Evolutionary conservation across 768 basidiomycete genomes (phyloP).

Genomic region (Lentinula aciculospora): DNA sequence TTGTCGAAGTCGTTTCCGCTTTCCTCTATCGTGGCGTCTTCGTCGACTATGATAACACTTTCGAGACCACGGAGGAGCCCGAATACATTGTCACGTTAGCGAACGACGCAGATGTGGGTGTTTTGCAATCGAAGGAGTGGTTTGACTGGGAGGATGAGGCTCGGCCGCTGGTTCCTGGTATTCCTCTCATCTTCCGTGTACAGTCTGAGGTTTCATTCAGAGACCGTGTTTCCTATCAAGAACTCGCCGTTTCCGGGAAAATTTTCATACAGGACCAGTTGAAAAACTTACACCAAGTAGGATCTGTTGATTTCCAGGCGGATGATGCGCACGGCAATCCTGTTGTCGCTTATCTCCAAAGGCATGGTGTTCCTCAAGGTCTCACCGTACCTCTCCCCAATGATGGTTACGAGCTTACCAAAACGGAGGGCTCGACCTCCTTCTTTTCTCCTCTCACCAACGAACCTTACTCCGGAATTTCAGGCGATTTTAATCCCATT

Average conservation of each 20-base stretch:
- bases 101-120: conserved; percentile 79
- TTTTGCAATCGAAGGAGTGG: conserved; percentile 96
- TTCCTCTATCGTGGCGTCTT: conserved; percentile 98
- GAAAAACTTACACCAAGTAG: conserved; percentile 85
- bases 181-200: conserved; percentile 84
- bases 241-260: conserved; percentile 77
- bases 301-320: conserved; percentile 78
- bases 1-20: conserved; percentile 90
- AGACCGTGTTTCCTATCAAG: conserved; percentile 79
- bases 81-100: conserved; percentile 78
- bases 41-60: conserved; percentile 91
- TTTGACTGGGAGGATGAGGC: conserved; percentile 90
- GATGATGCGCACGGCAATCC: conserved; percentile 92
- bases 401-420: conserved; percentile 83
- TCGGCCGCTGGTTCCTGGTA: conserved; percentile 72
- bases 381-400: conserved; percentile 71
- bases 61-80: conserved; percentile 86
- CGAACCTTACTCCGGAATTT: conserved; percentile 92
- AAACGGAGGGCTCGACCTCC: conserved; percentile 46
- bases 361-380: conserved; percentile 80
- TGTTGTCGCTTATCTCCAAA: conserved; percentile 87
- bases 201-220: conserved; percentile 87
- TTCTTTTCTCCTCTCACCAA: conserved; percentile 89
- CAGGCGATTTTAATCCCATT: conserved; percentile 98
- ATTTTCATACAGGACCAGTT: conserved; percentile 86